Evolutionary conservation across 192 early-diverging fungal species (phyloP).

Genomic region (Gonapodya sp.): DNA sequence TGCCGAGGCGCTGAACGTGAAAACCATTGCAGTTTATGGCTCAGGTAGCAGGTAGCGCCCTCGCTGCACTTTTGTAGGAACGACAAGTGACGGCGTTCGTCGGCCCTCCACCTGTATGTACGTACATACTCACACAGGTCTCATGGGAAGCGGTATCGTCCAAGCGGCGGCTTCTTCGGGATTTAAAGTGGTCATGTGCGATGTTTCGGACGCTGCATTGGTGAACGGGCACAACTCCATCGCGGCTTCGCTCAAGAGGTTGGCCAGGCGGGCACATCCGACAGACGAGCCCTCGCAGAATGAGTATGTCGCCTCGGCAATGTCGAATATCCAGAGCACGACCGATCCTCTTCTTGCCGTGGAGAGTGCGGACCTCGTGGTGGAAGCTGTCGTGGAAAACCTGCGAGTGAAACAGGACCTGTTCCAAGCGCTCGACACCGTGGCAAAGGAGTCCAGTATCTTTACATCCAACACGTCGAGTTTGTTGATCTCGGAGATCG

Average conservation of each 20-base stretch:
- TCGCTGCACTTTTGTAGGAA: too few species aligned
- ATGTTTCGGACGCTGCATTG: conserved; percentile 59
- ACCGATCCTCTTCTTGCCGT: conserved; percentile 57
- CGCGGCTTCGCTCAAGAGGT: conserved; percentile 66
- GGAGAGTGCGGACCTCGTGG: conserved; percentile 61
- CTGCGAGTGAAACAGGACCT: conserved; percentile 74
- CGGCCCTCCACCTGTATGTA: neutral
- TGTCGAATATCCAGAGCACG: conserved; percentile 54
- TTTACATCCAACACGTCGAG: conserved; percentile 83
- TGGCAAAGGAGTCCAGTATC: neutral
- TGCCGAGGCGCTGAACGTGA: too few species aligned
- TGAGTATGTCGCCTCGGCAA: conserved; percentile 59
- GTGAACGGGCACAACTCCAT: conserved; percentile 78
- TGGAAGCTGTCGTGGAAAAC: conserved; percentile 96
- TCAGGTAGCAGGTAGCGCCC: too few species aligned
- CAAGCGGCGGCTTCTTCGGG: conserved; percentile 77
- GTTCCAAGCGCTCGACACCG: conserved; percentile 42
- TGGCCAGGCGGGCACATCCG: conserved; percentile 81
- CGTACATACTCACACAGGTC: too few species aligned
- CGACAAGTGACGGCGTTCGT: too few species aligned
- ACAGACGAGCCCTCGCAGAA: conserved; percentile 56
- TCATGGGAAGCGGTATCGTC: conserved; percentile 83
- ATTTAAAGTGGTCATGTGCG: conserved; percentile 79
- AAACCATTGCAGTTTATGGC: too few species aligned
- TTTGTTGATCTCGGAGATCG: conserved; percentile 75